phyloP scores from a whole-genome alignment of 2,329 filamentous ascomycete species.

The Fusarium illudens region DNA sequence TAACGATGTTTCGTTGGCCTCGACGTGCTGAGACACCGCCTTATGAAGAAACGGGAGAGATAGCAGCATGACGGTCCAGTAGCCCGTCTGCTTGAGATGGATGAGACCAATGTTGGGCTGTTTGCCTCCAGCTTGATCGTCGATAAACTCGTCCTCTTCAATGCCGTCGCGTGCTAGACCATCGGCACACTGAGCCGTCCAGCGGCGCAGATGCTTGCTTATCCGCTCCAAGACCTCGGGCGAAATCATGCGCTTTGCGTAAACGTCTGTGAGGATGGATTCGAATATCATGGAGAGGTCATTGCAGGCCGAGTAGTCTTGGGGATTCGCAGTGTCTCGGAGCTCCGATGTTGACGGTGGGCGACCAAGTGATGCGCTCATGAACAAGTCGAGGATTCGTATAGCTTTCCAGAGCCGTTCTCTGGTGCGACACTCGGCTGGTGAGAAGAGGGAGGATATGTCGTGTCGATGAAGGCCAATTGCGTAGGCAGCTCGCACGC shows the following conservation, averaged over 20 bases:
- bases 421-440: slow-evolving; percentile 35
- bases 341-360: slow-evolving; percentile 47
- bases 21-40: slow-evolving; percentile 36
- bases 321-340: slow-evolving; percentile 33
- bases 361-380: slow-evolving; percentile 46
- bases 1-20: slow-evolving; percentile 20
- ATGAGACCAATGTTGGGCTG: slow-evolving; percentile 39
- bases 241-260: slow-evolving; percentile 45
- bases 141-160: slow-evolving; percentile 29
- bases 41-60: slow-evolving; percentile 50
- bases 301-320: slow-evolving; percentile 41
- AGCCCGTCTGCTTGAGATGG: slow-evolving; percentile 49
- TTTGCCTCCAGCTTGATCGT: slow-evolving; percentile 21
- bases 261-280: slow-evolving; percentile 47
- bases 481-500: slow-evolving; percentile 49
- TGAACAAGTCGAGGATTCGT: slow-evolving; percentile 46
- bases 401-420: slow-evolving; percentile 48
- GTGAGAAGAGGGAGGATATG: slow-evolving; percentile 41
- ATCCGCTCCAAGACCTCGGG: slow-evolving; percentile 41
- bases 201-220: slow-evolving; percentile 36
- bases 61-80: slow-evolving; percentile 51
- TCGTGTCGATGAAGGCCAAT: slow-evolving; percentile 46
- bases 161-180: slow-evolving; percentile 35
- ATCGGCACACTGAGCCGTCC: slow-evolving; percentile 32
- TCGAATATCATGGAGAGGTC: slow-evolving; percentile 51